phyloP scores from a whole-genome alignment of 106 monocot genomes.

The Platanthera guangdongensis region DNA sequence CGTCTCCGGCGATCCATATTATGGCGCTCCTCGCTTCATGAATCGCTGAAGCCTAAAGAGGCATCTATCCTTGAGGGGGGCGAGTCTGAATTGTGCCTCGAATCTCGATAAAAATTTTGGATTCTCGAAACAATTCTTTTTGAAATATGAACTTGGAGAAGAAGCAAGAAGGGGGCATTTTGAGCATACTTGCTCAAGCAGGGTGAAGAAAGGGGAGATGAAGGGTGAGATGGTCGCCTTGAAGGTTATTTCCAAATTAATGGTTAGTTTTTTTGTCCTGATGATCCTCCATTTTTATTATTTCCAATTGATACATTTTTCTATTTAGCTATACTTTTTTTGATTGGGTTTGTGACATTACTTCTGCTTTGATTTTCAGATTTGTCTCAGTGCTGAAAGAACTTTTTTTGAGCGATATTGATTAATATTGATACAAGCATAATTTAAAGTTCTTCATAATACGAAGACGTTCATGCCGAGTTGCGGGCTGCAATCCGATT shows the following conservation, averaged over 20 bases:
- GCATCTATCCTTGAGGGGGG: constrained; percentile 56
- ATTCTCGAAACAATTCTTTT: constrained; percentile 56
- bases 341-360: too few species aligned
- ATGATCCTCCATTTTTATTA: too few species aligned
- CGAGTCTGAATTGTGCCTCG: constrained; percentile 30
- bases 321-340: too few species aligned
- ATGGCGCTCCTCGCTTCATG: constrained; percentile 67
- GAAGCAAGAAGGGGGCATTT: constrained; percentile 82
- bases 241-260: constrained; percentile 79
- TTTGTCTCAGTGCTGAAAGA: too few species aligned
- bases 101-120: constrained; percentile 62
- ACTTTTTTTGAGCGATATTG: too few species aligned
- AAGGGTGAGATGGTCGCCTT: constrained; percentile 77
- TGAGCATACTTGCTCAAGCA: constrained; percentile 69
- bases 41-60: constrained; percentile 52
- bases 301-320: too few species aligned
- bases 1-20: constrained; percentile 86
- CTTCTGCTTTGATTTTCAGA: too few species aligned
- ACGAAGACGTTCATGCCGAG: too few species aligned
- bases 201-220: constrained; percentile 69
- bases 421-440: too few species aligned
- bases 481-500: too few species aligned
- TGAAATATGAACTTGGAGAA: constrained; percentile 62
- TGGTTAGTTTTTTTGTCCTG: constrained; percentile 22
- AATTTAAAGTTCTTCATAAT: too few species aligned